These are phyloP conservation scores for Afroboletus lepidellus DNA, from an alignment of 1,284 basidiomycete genomes.

Conservation along the genomic window DNA sequence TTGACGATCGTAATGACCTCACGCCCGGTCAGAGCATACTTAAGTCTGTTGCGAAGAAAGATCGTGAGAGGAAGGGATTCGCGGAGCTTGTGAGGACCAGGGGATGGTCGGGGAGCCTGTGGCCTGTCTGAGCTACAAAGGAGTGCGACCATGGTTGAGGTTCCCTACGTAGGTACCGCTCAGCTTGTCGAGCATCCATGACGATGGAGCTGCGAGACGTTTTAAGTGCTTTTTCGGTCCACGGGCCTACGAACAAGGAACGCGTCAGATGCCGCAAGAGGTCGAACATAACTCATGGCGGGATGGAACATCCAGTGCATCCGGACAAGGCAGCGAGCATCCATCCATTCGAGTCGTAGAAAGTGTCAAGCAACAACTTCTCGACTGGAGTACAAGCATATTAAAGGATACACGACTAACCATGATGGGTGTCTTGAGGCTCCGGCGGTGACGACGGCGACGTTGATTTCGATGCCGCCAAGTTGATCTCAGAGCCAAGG, in stretches of 20 bases:
- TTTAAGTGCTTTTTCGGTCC: constrained; percentile 99
- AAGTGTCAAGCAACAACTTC: background rate
- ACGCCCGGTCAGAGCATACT: constrained; percentile 96
- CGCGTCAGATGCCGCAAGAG: constrained; percentile 14
- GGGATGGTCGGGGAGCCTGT: constrained; percentile 92
- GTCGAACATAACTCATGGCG: background rate
- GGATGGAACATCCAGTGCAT: constrained; percentile 20
- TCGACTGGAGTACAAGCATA: background rate
- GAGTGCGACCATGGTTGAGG: background rate
- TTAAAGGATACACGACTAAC: constrained; percentile 24
- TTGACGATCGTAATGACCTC: constrained; percentile 95
- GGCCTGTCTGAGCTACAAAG: constrained; percentile 8
- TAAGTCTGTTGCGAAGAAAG: constrained; percentile 98
- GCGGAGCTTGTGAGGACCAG: constrained; percentile 98
- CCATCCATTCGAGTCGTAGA: constrained; percentile 20
- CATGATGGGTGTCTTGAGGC: constrained; percentile 34
- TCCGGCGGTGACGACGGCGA: constrained; percentile 17
- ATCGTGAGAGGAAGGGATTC: constrained; percentile 94
- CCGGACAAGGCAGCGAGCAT: constrained; percentile 20
- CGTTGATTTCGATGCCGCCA: constrained; percentile 25
- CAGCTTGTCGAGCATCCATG: constrained; percentile 99
- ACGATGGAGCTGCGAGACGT: constrained; percentile 94
- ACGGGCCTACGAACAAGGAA: constrained; percentile 64
- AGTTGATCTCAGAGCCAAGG: background rate
- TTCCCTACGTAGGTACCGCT: constrained; percentile 91